phyloP scores from a whole-genome alignment of 1,139 yeast species.

The Blastobotrys persicus region DNA sequence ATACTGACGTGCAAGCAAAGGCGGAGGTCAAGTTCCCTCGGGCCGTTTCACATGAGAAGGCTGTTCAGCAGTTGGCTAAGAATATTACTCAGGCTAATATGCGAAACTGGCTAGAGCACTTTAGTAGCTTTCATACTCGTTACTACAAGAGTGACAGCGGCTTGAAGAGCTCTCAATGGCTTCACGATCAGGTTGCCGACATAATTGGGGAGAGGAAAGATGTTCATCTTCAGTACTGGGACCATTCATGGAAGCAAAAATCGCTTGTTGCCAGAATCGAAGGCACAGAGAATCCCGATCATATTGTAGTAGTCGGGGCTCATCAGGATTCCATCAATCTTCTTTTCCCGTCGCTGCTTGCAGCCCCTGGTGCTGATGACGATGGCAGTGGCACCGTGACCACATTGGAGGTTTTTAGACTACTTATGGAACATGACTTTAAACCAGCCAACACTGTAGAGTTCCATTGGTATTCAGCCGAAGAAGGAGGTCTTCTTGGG shows the following conservation, averaged over 20 bases:
- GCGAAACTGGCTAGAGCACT: slow-evolving; percentile 54
- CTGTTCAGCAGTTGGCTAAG: slow-evolving; percentile 44
- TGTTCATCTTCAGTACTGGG: slow-evolving; percentile 43
- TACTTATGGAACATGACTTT: slow-evolving; percentile 50
- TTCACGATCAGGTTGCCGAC: slow-evolving; percentile 49
- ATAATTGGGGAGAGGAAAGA: slow-evolving; percentile 37
- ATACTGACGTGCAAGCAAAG: slow-evolving; percentile 21
- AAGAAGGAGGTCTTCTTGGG: slow-evolving; percentile 90
- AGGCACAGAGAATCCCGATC: slow-evolving; percentile 40
- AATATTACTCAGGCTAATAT: slow-evolving; percentile 48
- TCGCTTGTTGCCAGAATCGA: slow-evolving; percentile 51
- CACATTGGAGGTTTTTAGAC: slow-evolving; percentile 68
- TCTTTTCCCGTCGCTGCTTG: slow-evolving; percentile 61
- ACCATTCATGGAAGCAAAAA: slow-evolving; percentile 59
- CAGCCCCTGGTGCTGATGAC: slow-evolving; percentile 96
- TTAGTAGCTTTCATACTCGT: slow-evolving; percentile 74
- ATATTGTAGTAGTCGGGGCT: slow-evolving; percentile 74
- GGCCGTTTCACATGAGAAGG: slow-evolving; percentile 39
- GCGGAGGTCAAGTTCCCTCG: slow-evolving; percentile 53
- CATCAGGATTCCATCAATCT: slow-evolving; percentile 87
- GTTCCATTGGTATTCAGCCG: slow-evolving; percentile 94
- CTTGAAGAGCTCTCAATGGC: slow-evolving; percentile 69
- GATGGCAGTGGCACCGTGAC: slow-evolving; percentile 90
- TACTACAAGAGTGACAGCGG: slow-evolving; percentile 77
- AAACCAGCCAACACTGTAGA: slow-evolving; percentile 73